A percentile compares a stretch with the other conserved stretches of the same genome.
These are phyloP conservation scores for Pseudoturritis turrita DNA, from an alignment of 345 rosid species.

Conservation along the genomic window DNA sequence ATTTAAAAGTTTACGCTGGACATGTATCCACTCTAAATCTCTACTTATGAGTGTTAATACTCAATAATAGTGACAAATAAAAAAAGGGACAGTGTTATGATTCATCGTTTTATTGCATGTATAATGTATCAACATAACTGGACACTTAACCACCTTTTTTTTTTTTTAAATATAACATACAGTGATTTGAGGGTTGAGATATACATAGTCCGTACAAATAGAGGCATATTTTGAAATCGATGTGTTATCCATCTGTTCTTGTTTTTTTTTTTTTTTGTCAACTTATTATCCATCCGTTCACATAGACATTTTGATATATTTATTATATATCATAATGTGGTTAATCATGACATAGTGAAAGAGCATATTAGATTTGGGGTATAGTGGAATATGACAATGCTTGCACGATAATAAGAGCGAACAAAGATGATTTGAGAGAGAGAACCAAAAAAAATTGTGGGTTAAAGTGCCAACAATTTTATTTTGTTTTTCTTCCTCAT, in stretches of 20 bases:
- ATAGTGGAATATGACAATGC: constrained; percentile 28
- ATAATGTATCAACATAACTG: neutral
- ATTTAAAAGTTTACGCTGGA: neutral
- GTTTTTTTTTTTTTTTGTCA: too few relatives aligned
- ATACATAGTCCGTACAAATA: constrained; percentile 8
- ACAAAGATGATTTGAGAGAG: constrained; percentile 13
- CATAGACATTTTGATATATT: neutral
- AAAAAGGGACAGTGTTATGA: neutral
- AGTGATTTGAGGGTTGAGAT: neutral
- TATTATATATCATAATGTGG: neutral
- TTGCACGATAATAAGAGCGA: constrained; percentile 24
- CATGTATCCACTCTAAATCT: neutral
- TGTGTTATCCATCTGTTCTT: constrained; percentile 8
- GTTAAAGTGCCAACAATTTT: constrained; percentile 29
- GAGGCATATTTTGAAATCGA: neutral
- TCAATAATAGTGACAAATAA: neutral
- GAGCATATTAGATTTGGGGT: constrained; percentile 20
- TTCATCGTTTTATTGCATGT: neutral
- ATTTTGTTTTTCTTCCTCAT: constrained; percentile 7
- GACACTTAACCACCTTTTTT: neutral
- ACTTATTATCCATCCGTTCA: neutral
- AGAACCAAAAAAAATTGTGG: constrained; percentile 15
- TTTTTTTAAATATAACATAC: neutral
- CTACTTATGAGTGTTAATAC: neutral
- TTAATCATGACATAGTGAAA: constrained; percentile 14